These are phyloP conservation scores for Tulasnella sp. DNA, from an alignment of 768 basidiomycete genomes.

Conservation along the genomic window DNA sequence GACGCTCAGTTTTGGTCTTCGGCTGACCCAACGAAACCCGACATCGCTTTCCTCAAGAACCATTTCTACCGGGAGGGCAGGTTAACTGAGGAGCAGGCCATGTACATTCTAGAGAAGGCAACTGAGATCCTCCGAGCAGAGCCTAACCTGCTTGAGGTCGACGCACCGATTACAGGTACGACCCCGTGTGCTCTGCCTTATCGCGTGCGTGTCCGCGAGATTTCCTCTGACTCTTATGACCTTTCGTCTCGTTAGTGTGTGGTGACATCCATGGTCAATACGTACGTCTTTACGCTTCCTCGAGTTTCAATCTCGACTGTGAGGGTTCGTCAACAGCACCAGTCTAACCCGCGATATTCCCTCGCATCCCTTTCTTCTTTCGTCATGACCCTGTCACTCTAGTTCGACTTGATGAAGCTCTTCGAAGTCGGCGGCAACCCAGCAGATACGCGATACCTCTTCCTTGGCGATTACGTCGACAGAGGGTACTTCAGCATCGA, in stretches of 20 bases:
- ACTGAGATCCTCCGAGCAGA: conserved; percentile 78
- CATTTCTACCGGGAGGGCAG: conserved; percentile 98
- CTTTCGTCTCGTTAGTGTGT: conserved; percentile 60
- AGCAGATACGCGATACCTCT: conserved; percentile 89
- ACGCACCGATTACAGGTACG: conserved; percentile 95
- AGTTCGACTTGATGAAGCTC: conserved; percentile 94
- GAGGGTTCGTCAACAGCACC: conserved; percentile 16
- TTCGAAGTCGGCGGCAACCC: conserved; percentile 93
- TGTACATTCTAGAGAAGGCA: conserved; percentile 89
- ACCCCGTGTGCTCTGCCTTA: conserved; percentile 30
- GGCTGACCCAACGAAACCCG: conserved; percentile 84
- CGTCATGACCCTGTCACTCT: conserved; percentile 24
- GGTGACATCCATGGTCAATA: conserved; percentile 99
- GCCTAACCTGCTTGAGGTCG: conserved; percentile 87
- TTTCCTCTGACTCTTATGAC: conserved; percentile 2
- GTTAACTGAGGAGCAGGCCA: conserved; percentile 88
- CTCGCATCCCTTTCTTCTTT: conserved; percentile 28
- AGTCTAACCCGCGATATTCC: conserved; percentile 22
- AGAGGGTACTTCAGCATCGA: conserved; percentile 92
- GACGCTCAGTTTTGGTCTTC: conserved; percentile 89
- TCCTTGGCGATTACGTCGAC: conserved; percentile 91
- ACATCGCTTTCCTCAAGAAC: conserved; percentile 95
- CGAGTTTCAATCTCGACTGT: background rate
- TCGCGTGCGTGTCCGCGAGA: background rate
- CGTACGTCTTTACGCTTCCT: conserved; percentile 49